Evolutionary conservation across 345 rosid species (phyloP).

Genomic region (Populus nigra): DNA sequence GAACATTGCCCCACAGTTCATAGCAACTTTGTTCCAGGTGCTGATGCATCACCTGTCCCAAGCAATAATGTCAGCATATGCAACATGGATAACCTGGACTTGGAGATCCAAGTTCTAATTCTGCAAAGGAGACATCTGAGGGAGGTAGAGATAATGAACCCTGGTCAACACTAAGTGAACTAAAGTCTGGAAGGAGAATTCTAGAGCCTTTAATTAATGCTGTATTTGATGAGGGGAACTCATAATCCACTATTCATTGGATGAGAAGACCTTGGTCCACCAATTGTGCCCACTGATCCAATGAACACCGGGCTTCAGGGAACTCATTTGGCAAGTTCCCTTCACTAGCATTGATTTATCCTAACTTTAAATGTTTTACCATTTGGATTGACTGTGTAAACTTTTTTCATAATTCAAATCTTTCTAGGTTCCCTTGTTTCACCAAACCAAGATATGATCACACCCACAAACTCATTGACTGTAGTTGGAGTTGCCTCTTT

Average conservation of each 20-base stretch:
- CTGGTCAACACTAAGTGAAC: no score
- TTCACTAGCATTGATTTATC: background rate
- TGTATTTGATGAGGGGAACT: background rate
- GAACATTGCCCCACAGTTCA: slow-evolving; percentile 21
- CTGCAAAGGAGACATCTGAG: slow-evolving; percentile 9
- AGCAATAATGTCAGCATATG: slow-evolving; percentile 30
- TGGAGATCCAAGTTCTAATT: slow-evolving; percentile 68
- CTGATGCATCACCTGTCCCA: slow-evolving; percentile 25
- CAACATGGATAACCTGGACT: slow-evolving; percentile 47
- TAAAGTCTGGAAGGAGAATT: no score
- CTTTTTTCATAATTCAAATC: background rate
- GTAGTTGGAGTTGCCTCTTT: background rate
- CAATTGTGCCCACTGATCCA: background rate
- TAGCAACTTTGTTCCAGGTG: slow-evolving; percentile 28
- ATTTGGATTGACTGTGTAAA: background rate
- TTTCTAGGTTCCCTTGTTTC: background rate
- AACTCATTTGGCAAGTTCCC: background rate
- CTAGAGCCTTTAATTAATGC: background rate
- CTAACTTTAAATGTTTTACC: background rate
- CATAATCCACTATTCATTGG: background rate
- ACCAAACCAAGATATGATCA: background rate
- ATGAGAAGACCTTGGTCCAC: background rate
- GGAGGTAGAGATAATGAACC: no score
- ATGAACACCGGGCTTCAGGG: background rate
- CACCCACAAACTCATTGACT: background rate